phyloP scores from a whole-genome alignment of 768 basidiomycete genomes.

The Mycena rosella region DNA sequence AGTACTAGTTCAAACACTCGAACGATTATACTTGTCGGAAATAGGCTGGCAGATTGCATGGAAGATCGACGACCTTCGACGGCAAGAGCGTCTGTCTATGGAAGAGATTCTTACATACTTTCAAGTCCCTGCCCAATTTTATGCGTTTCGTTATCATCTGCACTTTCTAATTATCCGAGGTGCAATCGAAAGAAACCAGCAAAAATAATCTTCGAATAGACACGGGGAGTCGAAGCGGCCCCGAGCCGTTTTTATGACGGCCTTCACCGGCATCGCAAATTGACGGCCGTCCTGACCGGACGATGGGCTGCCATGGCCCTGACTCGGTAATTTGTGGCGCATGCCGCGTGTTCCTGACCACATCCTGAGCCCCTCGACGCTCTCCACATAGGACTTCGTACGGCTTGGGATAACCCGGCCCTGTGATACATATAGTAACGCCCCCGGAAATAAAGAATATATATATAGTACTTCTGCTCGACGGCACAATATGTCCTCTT shows the following conservation, averaged over 20 bases:
- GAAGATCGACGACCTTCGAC: too few species aligned
- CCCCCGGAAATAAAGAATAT: slow-evolving; percentile 2
- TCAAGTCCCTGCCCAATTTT: too few species aligned
- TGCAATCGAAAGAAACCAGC: too few species aligned
- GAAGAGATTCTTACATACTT: too few species aligned
- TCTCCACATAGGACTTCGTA: slow-evolving; percentile 2
- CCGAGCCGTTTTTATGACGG: slow-evolving; percentile 13
- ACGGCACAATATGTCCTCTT: slow-evolving; percentile 17
- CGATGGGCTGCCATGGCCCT: slow-evolving; percentile 1
- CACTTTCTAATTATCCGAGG: too few species aligned
- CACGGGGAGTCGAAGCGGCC: too few species aligned
- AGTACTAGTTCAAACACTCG: too few species aligned
- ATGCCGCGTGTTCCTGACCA: background rate
- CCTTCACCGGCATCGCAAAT: slow-evolving; percentile 12
- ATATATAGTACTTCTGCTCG: slow-evolving; percentile 11
- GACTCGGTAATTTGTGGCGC: slow-evolving; percentile 11
- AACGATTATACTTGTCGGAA: too few species aligned
- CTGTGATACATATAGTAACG: slow-evolving; percentile 13
- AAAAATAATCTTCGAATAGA: too few species aligned
- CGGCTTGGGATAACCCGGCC: slow-evolving; percentile 9
- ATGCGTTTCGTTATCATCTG: too few species aligned
- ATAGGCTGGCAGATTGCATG: too few species aligned
- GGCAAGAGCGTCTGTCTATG: too few species aligned
- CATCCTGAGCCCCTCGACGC: background rate
- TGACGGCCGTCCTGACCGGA: slow-evolving; percentile 2